Percentiles rank a stretch among this genome's conserved stretches.
Evolutionary conservation across 495 filamentous ascomycete genomes (phyloP).

Genomic region (Neohortaea acidophila): DNA sequence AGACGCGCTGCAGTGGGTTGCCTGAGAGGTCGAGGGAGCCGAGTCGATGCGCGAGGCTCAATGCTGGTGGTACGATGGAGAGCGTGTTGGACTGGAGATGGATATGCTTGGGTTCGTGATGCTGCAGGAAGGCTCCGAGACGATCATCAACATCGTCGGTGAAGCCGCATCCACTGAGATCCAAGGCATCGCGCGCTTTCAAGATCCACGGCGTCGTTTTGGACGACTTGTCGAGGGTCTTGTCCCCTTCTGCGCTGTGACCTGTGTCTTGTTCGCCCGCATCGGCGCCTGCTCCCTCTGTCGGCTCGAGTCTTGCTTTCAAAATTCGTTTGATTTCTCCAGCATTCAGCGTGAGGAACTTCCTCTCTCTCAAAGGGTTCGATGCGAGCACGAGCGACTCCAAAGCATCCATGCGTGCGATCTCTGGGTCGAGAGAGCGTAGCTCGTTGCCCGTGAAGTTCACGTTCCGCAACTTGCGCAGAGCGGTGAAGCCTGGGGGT

Average conservation of each 20-base stretch:
- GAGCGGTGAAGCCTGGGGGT: slow-evolving; percentile 54
- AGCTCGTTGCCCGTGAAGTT: slow-evolving; percentile 79
- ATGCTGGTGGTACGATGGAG: slow-evolving; percentile 44
- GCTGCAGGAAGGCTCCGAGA: slow-evolving; percentile 30
- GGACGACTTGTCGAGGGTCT: neutral
- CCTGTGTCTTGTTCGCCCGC: slow-evolving; percentile 4
- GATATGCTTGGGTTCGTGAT: slow-evolving; percentile 38
- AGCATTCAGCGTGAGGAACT: slow-evolving; percentile 61
- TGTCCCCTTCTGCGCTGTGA: neutral
- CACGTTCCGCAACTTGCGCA: slow-evolving; percentile 52
- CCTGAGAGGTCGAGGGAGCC: slow-evolving; percentile 61
- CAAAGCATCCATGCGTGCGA: slow-evolving; percentile 68
- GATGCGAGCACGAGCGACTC: slow-evolving; percentile 58
- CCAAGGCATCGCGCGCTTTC: slow-evolving; percentile 19
- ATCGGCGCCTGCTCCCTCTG: slow-evolving; percentile 4
- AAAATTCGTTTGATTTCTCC: slow-evolving; percentile 71
- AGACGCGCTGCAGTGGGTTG: slow-evolving; percentile 52
- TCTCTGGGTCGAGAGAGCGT: slow-evolving; percentile 52
- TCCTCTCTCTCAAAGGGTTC: slow-evolving; percentile 78
- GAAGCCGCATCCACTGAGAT: slow-evolving; percentile 34
- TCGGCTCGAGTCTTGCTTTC: slow-evolving; percentile 49
- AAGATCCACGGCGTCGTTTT: slow-evolving; percentile 17
- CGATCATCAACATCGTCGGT: slow-evolving; percentile 30
- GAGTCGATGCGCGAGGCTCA: slow-evolving; percentile 53
- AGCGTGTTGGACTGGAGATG: slow-evolving; percentile 66